phyloP scores from a whole-genome alignment of 1,284 basidiomycete species.

The Pseudomicrostroma phylloplanum region DNA sequence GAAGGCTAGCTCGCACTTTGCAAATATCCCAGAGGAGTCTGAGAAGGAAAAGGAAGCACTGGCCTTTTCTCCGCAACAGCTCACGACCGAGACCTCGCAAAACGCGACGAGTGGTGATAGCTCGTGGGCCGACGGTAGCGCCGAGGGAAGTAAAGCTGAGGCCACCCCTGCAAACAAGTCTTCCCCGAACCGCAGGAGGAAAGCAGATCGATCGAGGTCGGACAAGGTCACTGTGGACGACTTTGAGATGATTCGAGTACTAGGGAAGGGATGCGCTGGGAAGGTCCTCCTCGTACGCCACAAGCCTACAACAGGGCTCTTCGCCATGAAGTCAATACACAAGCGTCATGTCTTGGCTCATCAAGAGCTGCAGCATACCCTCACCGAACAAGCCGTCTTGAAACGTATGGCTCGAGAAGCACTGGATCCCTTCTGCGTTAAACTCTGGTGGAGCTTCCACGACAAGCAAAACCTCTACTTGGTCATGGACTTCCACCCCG shows the following conservation, averaged over 20 bases:
- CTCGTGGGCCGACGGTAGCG: not conserved
- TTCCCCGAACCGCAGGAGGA: conserved; percentile 8
- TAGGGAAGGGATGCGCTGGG: conserved; percentile 92
- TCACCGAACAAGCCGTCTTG: conserved; percentile 87
- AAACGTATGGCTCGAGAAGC: conserved; percentile 65
- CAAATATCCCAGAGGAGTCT: conserved; percentile 35
- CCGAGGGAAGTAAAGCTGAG: not conserved
- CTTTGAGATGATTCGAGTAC: conserved; percentile 90
- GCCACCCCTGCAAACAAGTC: not conserved
- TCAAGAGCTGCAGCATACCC: conserved; percentile 87
- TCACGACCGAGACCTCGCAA: not conserved
- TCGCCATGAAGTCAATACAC: conserved; percentile 91
- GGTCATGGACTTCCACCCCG: conserved; percentile 80
- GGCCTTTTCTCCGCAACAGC: conserved; percentile 2
- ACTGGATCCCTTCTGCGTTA: conserved; percentile 83
- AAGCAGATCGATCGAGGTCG: conserved; percentile 46
- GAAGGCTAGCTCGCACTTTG: conserved; percentile 27
- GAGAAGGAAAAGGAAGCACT: conserved; percentile 18
- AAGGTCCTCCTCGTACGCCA: conserved; percentile 58
- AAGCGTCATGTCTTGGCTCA: conserved; percentile 88
- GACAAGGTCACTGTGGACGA: conserved; percentile 62
- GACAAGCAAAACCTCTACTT: conserved; percentile 25
- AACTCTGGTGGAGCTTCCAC: conserved; percentile 82
- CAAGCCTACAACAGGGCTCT: conserved; percentile 61
- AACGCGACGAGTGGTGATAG: not conserved